Conservation (phyloP, 306 rosid species). For the Vicia faba region DNA sequence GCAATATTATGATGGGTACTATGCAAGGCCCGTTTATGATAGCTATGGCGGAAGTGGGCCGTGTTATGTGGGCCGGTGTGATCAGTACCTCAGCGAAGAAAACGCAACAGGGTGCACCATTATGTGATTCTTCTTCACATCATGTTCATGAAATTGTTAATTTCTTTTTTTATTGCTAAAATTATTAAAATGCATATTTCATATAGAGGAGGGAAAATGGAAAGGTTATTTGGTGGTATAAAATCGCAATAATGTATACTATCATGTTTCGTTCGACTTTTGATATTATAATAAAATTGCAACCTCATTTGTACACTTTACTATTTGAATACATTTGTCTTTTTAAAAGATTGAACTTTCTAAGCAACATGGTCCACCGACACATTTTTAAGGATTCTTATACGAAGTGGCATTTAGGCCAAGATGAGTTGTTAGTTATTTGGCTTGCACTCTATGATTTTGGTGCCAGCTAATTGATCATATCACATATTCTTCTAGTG, state of each 20-base stretch:
- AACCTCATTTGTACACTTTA: not conserved
- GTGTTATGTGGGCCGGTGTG: slow-evolving; percentile 43
- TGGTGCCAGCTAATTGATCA: slow-evolving; percentile 13
- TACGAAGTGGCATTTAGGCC: not conserved
- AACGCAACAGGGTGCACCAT: slow-evolving; percentile 49
- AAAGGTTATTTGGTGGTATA: slow-evolving; percentile 18
- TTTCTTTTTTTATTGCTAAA: slow-evolving; percentile 22
- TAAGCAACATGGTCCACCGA: slow-evolving; percentile 6
- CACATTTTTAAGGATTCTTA: not conserved
- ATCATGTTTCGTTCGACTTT: slow-evolving; percentile 14
- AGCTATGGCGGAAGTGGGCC: slow-evolving; percentile 58
- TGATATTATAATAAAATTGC: slow-evolving; percentile 37
- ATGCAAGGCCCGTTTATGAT: slow-evolving; percentile 57
- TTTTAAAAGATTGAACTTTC: not conserved
- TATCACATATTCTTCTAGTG: not conserved
- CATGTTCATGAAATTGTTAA: not conserved
- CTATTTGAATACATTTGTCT: slow-evolving; percentile 12
- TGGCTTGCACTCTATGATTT: not conserved
- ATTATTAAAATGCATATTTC: slow-evolving; percentile 17
- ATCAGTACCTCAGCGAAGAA: slow-evolving; percentile 57
- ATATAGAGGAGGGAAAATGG: slow-evolving; percentile 1
- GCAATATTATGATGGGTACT: slow-evolving; percentile 37
- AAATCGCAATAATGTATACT: slow-evolving; percentile 18
- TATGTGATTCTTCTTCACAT: slow-evolving; percentile 47
- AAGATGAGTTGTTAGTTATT: not conserved